Conservation (phyloP, 177 flowering plant species). For the Vitis hybrid region DNA sequence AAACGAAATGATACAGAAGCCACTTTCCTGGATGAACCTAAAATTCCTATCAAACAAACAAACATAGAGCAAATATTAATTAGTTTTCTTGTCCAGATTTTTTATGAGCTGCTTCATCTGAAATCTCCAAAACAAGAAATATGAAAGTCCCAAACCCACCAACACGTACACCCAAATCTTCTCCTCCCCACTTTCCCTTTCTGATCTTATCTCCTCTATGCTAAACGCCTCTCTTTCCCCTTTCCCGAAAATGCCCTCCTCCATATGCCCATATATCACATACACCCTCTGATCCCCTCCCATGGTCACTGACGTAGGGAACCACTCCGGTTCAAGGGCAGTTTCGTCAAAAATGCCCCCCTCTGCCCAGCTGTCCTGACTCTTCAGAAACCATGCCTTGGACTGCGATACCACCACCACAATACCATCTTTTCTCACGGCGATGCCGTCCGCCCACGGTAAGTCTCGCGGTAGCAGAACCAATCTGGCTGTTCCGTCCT, state of each 20-base stretch:
- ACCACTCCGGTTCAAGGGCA: conserved; percentile 46
- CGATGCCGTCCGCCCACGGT: conserved; percentile 56
- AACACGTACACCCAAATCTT: conserved; percentile 54
- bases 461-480: conserved; percentile 48
- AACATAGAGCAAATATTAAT: conserved; percentile 13
- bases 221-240: conserved; percentile 45
- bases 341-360: conserved; percentile 60
- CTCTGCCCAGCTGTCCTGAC: conserved; percentile 58
- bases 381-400: conserved; percentile 57
- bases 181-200: conserved; percentile 45
- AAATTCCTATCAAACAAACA: background rate
- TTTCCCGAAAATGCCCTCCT: conserved; percentile 54
- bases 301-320: conserved; percentile 44
- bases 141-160: conserved; percentile 64
- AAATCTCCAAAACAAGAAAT: conserved; percentile 76
- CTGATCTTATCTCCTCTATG: conserved; percentile 58
- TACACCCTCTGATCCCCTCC: conserved; percentile 55
- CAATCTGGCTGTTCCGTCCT: conserved; percentile 56
- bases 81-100: conserved; percentile 58
- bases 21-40: background rate
- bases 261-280: conserved; percentile 58
- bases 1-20: no score
- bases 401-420: conserved; percentile 55
- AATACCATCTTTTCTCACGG: conserved; percentile 59
- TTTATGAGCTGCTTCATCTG: conserved; percentile 61